Conservation (phyloP, 1,139 yeast genomes). For the Saccharomycopsis crataegensis region DNA sequence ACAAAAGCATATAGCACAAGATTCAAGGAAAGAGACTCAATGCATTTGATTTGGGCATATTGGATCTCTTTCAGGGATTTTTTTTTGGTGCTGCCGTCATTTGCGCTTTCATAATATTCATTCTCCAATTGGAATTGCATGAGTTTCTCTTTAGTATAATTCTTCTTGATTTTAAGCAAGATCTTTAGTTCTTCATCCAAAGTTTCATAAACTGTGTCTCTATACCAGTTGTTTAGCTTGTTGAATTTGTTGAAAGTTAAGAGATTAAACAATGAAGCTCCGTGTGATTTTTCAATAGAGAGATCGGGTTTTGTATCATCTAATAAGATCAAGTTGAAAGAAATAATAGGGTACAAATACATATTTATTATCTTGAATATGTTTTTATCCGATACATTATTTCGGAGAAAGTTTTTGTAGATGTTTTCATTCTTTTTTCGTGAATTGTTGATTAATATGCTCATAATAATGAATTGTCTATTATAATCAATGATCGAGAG, state of each 20-base stretch:
- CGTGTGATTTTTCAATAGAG: constrained; percentile 5
- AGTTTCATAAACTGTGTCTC: background rate
- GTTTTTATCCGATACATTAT: background rate
- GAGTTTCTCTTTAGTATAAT: constrained; percentile 1
- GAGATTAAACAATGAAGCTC: constrained; percentile 15
- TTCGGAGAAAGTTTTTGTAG: background rate
- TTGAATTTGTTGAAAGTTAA: constrained; percentile 18
- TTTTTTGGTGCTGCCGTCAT: background rate
- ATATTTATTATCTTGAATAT: constrained; percentile 4
- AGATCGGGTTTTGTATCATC: constrained; percentile 16
- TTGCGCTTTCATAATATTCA: background rate
- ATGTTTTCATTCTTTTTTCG: constrained; percentile 1
- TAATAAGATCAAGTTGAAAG: constrained; percentile 15
- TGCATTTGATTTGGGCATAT: constrained; percentile 9
- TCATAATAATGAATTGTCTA: constrained; percentile 10
- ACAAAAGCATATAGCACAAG: constrained; percentile 11
- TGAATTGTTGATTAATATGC: constrained; percentile 12
- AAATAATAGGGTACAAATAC: constrained; percentile 7
- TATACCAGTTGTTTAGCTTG: constrained; percentile 14
- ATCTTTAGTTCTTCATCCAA: constrained; percentile 8
- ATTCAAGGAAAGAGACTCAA: constrained; percentile 17
- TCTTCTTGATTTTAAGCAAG: constrained; percentile 5
- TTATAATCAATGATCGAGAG: constrained; percentile 13
- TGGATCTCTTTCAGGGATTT: background rate
- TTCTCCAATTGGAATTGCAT: background rate